Evolutionary conservation across 306 rosid genomes (phyloP), one percentile per base, ranked within the genome.

Genomic region (Fagus crenata): DNA sequence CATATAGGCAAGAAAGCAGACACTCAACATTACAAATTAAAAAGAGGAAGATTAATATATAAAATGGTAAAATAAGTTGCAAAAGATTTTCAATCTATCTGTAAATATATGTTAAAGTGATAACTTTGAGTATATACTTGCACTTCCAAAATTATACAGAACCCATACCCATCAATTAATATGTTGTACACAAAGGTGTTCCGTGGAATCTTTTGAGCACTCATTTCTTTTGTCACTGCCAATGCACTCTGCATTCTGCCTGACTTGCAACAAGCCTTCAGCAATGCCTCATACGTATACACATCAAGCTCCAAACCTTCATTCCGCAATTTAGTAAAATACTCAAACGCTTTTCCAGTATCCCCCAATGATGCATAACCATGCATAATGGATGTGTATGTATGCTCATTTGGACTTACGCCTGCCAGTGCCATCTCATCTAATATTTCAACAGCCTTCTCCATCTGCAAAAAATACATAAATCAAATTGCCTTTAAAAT

Each of bases 161-260:
- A 77, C 35, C 17, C 87, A 73, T 95, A 95, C 97, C 98, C 98
- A 78, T 95, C 98, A 81, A 95, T 90, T 49, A 95, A 86, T 75
- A 95, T 95, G 88, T 95, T 95, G 84, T 95, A 95, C 49, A 95
- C 88, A 55, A 89, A 95, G 75, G 97, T 87, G 86, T 95, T 95
- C 85, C 97, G 87, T 7, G 91, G 97, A 75, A 95, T 92, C 37
- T 87, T 86, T 78, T 76, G 89, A 76, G 89, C 89, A 84, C 89
- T 88, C 97, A 95, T 95, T 85, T 95, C 91, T 87, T 88, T 90
- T 55, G 97, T 92, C 78, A 95, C 97, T 37, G 91, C 98, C 67
- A 95, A 82, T 71, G 98, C 98, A 77, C 97, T 90, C 88, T 95
- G 98, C 98, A 92, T 95, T 85, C 96, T 83, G 73, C 98, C 98